Evolutionary conservation across 306 rosid species (phyloP).

Genomic region (Alnus glutinosa): DNA sequence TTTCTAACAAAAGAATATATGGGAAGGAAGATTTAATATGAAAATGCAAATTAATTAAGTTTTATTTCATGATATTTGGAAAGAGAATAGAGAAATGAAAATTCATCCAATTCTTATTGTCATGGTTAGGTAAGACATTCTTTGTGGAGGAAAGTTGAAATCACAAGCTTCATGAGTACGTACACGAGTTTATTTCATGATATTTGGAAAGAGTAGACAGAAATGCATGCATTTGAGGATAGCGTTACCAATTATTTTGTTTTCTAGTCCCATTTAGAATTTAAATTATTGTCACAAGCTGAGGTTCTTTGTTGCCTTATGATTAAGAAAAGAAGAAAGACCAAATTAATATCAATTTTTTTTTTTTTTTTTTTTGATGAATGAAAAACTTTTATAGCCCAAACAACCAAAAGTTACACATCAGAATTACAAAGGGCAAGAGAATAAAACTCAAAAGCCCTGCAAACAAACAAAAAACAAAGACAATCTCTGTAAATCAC

Average conservation of each 20-base stretch:
- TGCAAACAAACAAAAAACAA: too few species aligned
- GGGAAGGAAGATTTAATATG: too few species aligned
- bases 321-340: not conserved
- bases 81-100: not conserved
- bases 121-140: not conserved
- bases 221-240: too few species aligned
- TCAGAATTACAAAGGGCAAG: too few species aligned
- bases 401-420: too few species aligned
- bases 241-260: too few species aligned
- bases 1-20: too few species aligned
- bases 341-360: too few species aligned
- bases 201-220: not conserved
- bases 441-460: too few species aligned
- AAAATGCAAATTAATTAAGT: not conserved
- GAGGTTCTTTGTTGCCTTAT: not conserved
- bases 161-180: not conserved
- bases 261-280: not conserved
- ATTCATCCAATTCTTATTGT: not conserved
- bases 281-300: not conserved
- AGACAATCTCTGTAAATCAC: too few species aligned
- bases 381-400: too few species aligned
- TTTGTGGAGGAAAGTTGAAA: not conserved
- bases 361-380: too few species aligned
- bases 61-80: not conserved
- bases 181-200: not conserved